These are phyloP conservation scores for Xylaria sp. DNA, from an alignment of 2,329 filamentous ascomycete genomes.

Conservation along the genomic window DNA sequence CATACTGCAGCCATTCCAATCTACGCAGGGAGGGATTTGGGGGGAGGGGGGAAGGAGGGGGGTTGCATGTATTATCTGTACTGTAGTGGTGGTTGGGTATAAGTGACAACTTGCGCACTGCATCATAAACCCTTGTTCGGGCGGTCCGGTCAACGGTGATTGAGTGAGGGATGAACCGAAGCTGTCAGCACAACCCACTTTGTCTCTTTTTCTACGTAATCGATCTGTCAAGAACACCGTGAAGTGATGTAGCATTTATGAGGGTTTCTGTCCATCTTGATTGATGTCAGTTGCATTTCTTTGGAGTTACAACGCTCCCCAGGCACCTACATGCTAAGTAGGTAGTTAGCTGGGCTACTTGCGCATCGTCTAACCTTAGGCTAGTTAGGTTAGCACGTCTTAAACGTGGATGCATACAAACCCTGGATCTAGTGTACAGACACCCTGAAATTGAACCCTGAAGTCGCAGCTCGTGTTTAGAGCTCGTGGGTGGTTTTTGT, in stretches of 20 bases:
- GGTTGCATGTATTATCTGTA: constrained; percentile 5
- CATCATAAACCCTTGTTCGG: not conserved
- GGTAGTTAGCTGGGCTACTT: not conserved
- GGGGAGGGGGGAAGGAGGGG: not conserved
- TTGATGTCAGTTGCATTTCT: not conserved
- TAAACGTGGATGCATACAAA: constrained; percentile 21
- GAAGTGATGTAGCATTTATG: not conserved
- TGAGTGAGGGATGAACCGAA: not conserved
- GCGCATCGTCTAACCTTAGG: not conserved
- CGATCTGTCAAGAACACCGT: not conserved
- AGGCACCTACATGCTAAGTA: not conserved
- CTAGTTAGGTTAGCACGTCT: not conserved
- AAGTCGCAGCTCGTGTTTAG: constrained; percentile 15
- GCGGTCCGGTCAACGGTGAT: not conserved
- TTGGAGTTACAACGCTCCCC: not conserved
- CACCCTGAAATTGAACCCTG: constrained; percentile 27
- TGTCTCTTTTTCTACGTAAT: not conserved
- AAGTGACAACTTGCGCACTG: not conserved
- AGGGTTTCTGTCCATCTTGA: not conserved
- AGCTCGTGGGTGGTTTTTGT: constrained; percentile 2
- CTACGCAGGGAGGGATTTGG: not conserved
- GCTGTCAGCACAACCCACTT: not conserved
- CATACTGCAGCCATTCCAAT: not conserved
- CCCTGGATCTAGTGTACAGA: constrained; percentile 17
- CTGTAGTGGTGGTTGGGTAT: not conserved